Percentiles rank a stretch among this genome's conserved stretches.
Conservation (phyloP, 257 asterid species). For the Nemophila menziesii region DNA sequence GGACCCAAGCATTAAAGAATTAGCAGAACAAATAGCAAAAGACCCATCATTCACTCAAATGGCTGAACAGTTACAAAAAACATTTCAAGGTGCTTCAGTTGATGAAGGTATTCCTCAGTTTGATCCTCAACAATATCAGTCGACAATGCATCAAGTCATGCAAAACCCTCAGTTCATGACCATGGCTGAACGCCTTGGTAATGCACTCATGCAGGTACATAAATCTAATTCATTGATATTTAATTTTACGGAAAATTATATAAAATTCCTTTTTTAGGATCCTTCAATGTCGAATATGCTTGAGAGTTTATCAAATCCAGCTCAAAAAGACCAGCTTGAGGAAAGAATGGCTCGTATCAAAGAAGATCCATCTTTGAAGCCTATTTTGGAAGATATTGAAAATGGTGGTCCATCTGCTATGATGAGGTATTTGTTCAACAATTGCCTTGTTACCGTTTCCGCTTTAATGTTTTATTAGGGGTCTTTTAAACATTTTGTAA, state of each 20-base stretch:
- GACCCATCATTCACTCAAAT: conserved; percentile 88
- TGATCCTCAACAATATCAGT: conserved; percentile 71
- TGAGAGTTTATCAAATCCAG: conserved; percentile 77
- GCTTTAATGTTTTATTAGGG: conserved; percentile 2
- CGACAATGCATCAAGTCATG: conserved; percentile 97
- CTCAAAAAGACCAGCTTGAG: conserved; percentile 72
- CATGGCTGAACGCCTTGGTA: conserved; percentile 96
- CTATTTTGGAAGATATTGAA: conserved; percentile 91
- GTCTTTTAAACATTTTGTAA: conserved; percentile 6
- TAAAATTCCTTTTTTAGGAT: conserved; percentile 31
- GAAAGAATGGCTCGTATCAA: conserved; percentile 74
- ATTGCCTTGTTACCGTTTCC: background rate
- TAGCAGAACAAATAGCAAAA: conserved; percentile 89
- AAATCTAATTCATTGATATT: conserved; percentile 7
- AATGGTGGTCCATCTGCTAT: conserved; percentile 98
- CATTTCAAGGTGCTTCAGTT: conserved; percentile 54
- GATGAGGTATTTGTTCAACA: conserved; percentile 63
- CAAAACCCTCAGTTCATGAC: conserved; percentile 94
- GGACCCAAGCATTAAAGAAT: conserved; percentile 95
- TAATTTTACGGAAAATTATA: no score
- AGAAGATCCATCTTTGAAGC: conserved; percentile 94
- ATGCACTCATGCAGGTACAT: conserved; percentile 77
- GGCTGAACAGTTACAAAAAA: conserved; percentile 97
- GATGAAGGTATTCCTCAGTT: conserved; percentile 70
- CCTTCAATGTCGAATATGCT: conserved; percentile 97